Evolutionary conservation across 192 early-diverging fungal genomes (phyloP).

Genomic region (Funneliformis mosseae): DNA sequence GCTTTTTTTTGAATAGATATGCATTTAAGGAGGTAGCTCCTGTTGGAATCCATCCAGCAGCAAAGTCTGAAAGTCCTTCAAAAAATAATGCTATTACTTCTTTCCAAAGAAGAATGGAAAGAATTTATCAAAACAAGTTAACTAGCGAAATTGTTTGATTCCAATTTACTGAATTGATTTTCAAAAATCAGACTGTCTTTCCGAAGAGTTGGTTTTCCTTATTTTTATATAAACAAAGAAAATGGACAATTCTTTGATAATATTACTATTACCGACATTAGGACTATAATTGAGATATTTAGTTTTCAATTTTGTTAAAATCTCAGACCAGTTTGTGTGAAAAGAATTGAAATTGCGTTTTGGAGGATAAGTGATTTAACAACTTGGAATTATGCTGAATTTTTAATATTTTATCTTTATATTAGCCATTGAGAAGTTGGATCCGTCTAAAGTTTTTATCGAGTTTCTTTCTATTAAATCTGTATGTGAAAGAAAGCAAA

Average conservation of each 20-base stretch:
- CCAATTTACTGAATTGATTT: constrained; percentile 62
- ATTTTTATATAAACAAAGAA: too few species aligned
- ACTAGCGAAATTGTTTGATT: constrained; percentile 73
- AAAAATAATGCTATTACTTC: constrained; percentile 38
- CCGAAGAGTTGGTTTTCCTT: too few species aligned
- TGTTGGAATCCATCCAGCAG: constrained; percentile 5
- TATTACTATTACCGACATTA: too few species aligned
- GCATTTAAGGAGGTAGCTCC: constrained; percentile 38
- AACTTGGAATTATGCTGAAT: neutral
- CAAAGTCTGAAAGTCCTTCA: constrained; percentile 33
- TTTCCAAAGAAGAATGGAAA: constrained; percentile 43
- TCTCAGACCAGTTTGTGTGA: constrained; percentile 67
- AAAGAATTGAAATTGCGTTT: constrained; percentile 81
- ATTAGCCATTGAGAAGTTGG: constrained; percentile 65
- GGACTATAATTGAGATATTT: too few species aligned
- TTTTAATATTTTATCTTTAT: neutral
- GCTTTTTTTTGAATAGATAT: constrained; percentile 9
- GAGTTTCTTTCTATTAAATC: constrained; percentile 82
- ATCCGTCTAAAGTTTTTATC: constrained; percentile 61
- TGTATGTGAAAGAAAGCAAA: constrained; percentile 97
- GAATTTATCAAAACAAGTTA: constrained; percentile 70
- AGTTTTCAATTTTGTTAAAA: too few species aligned
- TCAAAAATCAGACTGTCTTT: constrained; percentile 60
- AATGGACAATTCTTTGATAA: too few species aligned
- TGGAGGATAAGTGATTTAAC: constrained; percentile 58